Percentiles rank a stretch among this genome's conserved stretches.
Conservation (phyloP, 2,329 filamentous ascomycete species). For the Rhinocladiella mackenziei region DNA sequence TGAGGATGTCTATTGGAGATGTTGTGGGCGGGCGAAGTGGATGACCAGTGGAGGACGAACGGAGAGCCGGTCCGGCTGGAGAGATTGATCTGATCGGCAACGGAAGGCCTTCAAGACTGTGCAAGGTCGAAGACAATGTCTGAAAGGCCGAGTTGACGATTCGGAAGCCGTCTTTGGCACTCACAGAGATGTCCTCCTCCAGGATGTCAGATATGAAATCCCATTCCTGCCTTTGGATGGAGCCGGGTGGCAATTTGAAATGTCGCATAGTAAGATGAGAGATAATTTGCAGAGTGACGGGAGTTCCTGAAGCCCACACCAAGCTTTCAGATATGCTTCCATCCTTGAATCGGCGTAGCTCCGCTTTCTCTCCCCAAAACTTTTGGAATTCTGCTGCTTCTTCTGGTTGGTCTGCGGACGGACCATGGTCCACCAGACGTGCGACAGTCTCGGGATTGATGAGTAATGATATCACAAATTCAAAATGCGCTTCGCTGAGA, state of each 20-base stretch:
- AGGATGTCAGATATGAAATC: slow-evolving; percentile 37
- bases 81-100: slow-evolving; percentile 79
- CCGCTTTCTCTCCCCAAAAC: slow-evolving; percentile 93
- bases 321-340: slow-evolving; percentile 90
- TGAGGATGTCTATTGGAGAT: slow-evolving; percentile 67
- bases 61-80: slow-evolving; percentile 66
- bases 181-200: slow-evolving; percentile 4
- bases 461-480: slow-evolving; percentile 62
- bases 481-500: slow-evolving; percentile 31
- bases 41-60: slow-evolving; percentile 58
- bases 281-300: slow-evolving; percentile 76
- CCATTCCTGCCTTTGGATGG: slow-evolving; percentile 51
- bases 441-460: slow-evolving; percentile 69
- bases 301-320: slow-evolving; percentile 66
- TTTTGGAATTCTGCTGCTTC: slow-evolving; percentile 76
- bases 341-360: slow-evolving; percentile 90
- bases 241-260: slow-evolving; percentile 56
- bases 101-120: slow-evolving; percentile 75
- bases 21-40: slow-evolving; percentile 30
- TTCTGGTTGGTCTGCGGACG: slow-evolving; percentile 77
- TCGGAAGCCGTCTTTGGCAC: slow-evolving; percentile 22
- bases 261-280: slow-evolving; percentile 67
- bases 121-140: slow-evolving; percentile 62
- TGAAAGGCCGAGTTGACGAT: slow-evolving; percentile 55
- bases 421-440: slow-evolving; percentile 81